A percentile compares a stretch with the other conserved stretches of the same genome.
Evolutionary conservation across 2,329 filamentous ascomycete genomes (phyloP).

Genomic region (Xylariaceae sp.): DNA sequence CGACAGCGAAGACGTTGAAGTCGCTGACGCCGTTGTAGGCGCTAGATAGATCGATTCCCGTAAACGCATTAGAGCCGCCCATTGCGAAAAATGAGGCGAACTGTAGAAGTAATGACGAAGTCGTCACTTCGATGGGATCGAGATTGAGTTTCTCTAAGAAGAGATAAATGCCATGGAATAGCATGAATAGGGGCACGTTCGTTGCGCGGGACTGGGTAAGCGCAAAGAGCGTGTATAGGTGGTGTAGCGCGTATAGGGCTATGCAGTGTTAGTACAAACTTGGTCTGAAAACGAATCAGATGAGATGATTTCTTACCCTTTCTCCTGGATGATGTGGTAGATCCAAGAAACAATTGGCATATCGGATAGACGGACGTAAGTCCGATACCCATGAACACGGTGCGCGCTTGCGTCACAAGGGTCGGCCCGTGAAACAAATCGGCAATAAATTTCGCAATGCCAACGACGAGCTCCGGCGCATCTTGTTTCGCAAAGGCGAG

Average conservation of each 20-base stretch:
- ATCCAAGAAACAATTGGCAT: slow-evolving; percentile 34
- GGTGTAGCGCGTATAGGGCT: slow-evolving; percentile 51
- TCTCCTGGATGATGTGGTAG: slow-evolving; percentile 24
- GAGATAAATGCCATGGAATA: slow-evolving; percentile 60
- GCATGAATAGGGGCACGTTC: slow-evolving; percentile 78
- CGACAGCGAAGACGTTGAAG: slow-evolving; percentile 79
- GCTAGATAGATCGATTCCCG: slow-evolving; percentile 87
- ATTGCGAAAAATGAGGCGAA: slow-evolving; percentile 83
- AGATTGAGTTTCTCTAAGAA: slow-evolving; percentile 45
- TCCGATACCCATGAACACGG: slow-evolving; percentile 46
- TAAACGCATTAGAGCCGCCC: slow-evolving; percentile 90
- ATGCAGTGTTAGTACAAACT: slow-evolving; percentile 15
- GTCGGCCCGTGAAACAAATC: slow-evolving; percentile 39
- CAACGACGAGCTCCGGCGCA: slow-evolving; percentile 71
- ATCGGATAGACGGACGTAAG: slow-evolving; percentile 36
- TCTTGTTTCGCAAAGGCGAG: slow-evolving; percentile 82
- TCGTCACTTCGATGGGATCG: slow-evolving; percentile 54
- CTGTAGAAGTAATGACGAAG: slow-evolving; percentile 70
- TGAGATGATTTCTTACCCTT: slow-evolving; percentile 24
- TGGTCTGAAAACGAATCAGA: not conserved
- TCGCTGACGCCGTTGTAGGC: slow-evolving; percentile 86
- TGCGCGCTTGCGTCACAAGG: slow-evolving; percentile 44
- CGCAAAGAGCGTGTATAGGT: slow-evolving; percentile 70
- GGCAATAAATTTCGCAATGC: slow-evolving; percentile 38
- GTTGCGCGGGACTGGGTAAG: slow-evolving; percentile 80